phyloP scores from a whole-genome alignment of 1,139 yeast genomes.

The Yarrowia galli region DNA sequence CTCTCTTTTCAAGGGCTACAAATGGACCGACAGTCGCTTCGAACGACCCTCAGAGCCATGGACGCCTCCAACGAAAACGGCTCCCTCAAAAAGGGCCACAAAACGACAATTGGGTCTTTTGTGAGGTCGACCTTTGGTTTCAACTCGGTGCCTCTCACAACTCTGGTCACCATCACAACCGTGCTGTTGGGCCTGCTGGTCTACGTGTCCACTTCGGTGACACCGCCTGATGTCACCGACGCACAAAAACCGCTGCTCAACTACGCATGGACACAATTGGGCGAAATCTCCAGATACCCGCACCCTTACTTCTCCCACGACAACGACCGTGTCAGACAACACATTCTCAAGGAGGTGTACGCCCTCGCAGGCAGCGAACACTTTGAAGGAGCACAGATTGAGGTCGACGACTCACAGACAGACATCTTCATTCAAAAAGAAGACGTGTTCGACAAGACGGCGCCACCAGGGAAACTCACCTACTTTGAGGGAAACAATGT shows the following conservation, averaged over 20 bases:
- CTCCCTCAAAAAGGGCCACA: background rate
- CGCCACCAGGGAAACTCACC: conserved; percentile 57
- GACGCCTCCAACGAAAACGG: conserved; percentile 17
- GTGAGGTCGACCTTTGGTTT: conserved; percentile 22
- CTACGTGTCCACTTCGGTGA: conserved; percentile 11
- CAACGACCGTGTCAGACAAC: conserved; percentile 78
- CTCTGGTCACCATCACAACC: conserved; percentile 9
- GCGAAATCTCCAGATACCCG: conserved; percentile 65
- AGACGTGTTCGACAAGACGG: conserved; percentile 56
- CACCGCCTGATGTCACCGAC: conserved; percentile 21
- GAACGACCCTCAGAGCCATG: conserved; percentile 34
- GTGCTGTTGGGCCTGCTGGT: conserved; percentile 24
- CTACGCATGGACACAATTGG: conserved; percentile 72
- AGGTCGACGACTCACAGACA: conserved; percentile 54
- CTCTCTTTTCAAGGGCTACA: background rate
- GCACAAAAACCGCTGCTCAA: conserved; percentile 11
- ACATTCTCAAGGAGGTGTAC: conserved; percentile 58
- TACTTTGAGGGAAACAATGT: conserved; percentile 85
- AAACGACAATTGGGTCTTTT: conserved; percentile 23
- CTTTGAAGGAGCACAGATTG: conserved; percentile 59
- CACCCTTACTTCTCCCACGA: conserved; percentile 83
- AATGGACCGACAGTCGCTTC: conserved; percentile 35
- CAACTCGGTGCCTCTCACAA: conserved; percentile 22
- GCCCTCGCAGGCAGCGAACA: conserved; percentile 46
- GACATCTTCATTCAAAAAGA: conserved; percentile 58